Percentiles rank a stretch among this genome's conserved stretches.
Evolutionary conservation across 1,284 basidiomycete genomes (phyloP).

Genomic region (Ceratobasidium sp.): DNA sequence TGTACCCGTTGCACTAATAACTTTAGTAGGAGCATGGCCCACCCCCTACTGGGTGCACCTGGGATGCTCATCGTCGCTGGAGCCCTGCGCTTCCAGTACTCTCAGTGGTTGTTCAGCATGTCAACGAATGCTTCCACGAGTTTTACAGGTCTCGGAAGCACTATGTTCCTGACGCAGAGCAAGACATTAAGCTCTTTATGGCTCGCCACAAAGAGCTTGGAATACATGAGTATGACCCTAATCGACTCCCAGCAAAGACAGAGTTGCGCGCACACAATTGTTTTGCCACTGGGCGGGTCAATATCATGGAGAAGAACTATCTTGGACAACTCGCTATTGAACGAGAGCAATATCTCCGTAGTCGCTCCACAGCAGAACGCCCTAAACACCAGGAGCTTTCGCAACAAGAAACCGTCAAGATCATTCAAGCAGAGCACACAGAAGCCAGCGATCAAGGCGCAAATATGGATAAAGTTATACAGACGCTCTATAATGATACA

Average conservation of each 20-base stretch:
- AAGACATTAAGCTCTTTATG: neutral
- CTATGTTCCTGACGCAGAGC: neutral
- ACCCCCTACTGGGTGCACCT: neutral
- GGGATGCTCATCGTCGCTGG: neutral
- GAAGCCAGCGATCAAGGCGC: too few relatives aligned
- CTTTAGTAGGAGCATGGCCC: neutral
- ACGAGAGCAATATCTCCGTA: neutral
- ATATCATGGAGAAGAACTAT: neutral
- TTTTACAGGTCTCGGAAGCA: neutral
- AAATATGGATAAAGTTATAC: too few relatives aligned
- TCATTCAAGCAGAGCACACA: too few relatives aligned
- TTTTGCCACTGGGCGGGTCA: neutral
- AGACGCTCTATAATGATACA: too few relatives aligned
- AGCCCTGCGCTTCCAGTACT: neutral
- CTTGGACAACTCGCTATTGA: neutral
- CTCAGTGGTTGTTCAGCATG: neutral
- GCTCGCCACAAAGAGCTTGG: neutral
- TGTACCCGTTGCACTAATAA: neutral
- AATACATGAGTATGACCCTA: neutral
- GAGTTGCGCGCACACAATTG: neutral
- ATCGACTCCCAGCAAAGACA: neutral
- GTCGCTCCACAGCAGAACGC: too few relatives aligned
- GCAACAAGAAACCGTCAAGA: too few relatives aligned
- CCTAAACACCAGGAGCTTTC: too few relatives aligned
- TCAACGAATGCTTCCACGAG: neutral